A percentile compares a stretch with the other conserved stretches of the same genome.
Evolutionary conservation across 129 eudicot species (phyloP).

Genomic region (Heracleum sosnowskyi): DNA sequence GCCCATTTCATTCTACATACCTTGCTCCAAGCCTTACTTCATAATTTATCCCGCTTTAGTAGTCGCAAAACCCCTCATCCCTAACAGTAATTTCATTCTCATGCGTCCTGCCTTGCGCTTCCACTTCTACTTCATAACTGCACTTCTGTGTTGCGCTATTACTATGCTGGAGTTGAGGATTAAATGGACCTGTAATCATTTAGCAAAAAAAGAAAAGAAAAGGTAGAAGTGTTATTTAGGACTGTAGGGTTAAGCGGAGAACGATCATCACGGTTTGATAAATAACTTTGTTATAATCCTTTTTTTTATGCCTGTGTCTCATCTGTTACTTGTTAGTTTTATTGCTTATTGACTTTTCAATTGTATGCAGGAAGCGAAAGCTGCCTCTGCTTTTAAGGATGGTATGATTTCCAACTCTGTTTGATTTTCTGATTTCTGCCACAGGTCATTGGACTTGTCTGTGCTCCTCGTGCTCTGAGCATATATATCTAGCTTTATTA

Average conservation of each 20-base stretch:
- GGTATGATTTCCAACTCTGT: constrained; percentile 33
- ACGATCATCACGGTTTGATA: background rate
- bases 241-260: background rate
- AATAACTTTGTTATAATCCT: background rate
- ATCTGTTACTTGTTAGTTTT: background rate
- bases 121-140: background rate
- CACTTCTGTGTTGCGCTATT: background rate
- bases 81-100: background rate
- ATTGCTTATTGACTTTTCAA: constrained; percentile 13
- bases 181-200: too few relatives aligned
- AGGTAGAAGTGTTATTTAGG: background rate
- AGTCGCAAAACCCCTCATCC: background rate
- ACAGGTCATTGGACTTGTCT: background rate
- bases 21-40: background rate
- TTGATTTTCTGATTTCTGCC: background rate
- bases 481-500: background rate
- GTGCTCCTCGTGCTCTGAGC: background rate
- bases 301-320: background rate
- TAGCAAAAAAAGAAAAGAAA: background rate
- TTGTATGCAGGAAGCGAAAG: constrained; percentile 35
- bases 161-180: background rate
- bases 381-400: constrained; percentile 34
- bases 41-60: background rate
- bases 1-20: background rate
- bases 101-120: background rate